These are phyloP conservation scores for Hygrophila difformis DNA, from an alignment of 257 asterid species.

Conservation along the genomic window DNA sequence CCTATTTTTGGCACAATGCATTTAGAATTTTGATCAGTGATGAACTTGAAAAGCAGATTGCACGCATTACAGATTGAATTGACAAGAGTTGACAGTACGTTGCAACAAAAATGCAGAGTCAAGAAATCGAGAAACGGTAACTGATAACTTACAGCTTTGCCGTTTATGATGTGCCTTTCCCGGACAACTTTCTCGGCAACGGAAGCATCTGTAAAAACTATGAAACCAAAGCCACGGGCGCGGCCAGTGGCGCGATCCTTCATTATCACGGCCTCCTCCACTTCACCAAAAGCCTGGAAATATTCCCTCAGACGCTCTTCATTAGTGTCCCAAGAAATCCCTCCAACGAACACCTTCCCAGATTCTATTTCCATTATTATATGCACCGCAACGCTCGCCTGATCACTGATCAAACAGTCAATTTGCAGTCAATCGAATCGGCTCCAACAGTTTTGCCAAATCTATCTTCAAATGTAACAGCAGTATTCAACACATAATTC, in stretches of 20 bases:
- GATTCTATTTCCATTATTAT: constrained; percentile 87
- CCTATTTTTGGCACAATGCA: too few relatives aligned
- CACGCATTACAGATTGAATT: neutral
- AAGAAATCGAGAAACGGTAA: too few relatives aligned
- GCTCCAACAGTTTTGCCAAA: constrained; percentile 10
- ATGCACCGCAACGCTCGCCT: constrained; percentile 31
- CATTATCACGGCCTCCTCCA: constrained; percentile 86
- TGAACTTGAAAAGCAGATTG: constrained; percentile 6
- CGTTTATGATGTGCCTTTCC: constrained; percentile 78
- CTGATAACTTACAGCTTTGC: constrained; percentile 78
- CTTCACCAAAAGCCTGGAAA: constrained; percentile 75
- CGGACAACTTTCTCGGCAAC: constrained; percentile 77
- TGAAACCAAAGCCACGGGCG: constrained; percentile 92
- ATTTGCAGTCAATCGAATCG: constrained; percentile 12
- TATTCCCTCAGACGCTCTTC: too few relatives aligned
- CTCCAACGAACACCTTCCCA: constrained; percentile 83
- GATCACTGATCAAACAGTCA: constrained; percentile 24
- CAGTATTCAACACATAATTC: too few relatives aligned
- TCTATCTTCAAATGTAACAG: neutral
- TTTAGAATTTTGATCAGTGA: neutral
- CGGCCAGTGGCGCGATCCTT: constrained; percentile 92
- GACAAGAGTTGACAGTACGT: neutral
- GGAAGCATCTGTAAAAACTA: constrained; percentile 74
- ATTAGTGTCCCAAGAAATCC: too few relatives aligned
- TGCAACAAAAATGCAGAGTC: constrained; percentile 2